Percentiles rank a stretch among this genome's conserved stretches.
These are phyloP conservation scores for Chlamydomonas sp. DNA, from an alignment of 139 green algal species.

Conservation along the genomic window DNA sequence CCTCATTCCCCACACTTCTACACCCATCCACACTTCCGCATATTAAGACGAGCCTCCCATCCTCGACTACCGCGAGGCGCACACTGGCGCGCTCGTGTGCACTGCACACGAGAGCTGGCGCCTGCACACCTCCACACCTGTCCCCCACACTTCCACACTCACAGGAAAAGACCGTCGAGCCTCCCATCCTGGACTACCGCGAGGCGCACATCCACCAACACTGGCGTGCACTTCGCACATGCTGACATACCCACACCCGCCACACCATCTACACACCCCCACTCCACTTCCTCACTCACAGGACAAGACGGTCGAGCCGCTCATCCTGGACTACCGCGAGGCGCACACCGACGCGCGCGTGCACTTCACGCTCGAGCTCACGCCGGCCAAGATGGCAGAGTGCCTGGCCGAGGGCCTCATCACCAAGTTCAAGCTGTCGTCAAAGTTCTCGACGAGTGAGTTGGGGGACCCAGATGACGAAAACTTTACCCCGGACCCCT, in stretches of 20 bases:
- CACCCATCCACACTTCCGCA: no score
- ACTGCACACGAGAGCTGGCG: no score
- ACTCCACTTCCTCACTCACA: background rate
- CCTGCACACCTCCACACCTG: background rate
- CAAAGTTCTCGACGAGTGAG: constrained; percentile 68
- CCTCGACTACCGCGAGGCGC: no score
- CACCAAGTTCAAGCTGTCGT: constrained; percentile 87
- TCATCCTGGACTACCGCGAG: constrained; percentile 81
- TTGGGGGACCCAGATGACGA: no score
- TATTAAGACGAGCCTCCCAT: no score
- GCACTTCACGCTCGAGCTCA: constrained; percentile 59
- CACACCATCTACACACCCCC: background rate
- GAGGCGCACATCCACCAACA: no score
- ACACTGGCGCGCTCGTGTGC: no score
- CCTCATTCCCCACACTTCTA: no score
- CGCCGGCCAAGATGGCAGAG: constrained; percentile 38
- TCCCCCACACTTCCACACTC: background rate
- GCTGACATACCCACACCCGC: background rate
- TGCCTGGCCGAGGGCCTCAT: constrained; percentile 52
- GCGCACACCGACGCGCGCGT: constrained; percentile 86
- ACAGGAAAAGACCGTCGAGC: constrained; percentile 20
- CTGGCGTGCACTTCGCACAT: no score
- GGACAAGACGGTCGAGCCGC: constrained; percentile 27
- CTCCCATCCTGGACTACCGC: no score
- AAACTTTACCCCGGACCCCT: no score